phyloP scores from a whole-genome alignment of 139 green algal species.

The Closterium sp. region DNA sequence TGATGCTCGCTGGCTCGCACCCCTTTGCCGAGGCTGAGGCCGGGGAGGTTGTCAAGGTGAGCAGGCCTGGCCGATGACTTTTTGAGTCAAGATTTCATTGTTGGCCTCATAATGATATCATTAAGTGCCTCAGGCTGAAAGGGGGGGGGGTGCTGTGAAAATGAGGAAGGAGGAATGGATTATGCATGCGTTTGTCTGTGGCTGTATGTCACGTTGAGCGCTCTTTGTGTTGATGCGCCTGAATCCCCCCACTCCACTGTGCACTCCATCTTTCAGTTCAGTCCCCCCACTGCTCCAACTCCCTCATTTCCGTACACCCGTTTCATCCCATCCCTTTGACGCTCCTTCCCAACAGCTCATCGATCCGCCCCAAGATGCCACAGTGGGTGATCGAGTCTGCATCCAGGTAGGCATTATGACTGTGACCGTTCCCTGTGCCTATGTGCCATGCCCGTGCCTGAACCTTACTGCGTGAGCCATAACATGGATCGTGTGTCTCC shows the following conservation, averaged over 20 bases:
- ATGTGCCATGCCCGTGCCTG: neutral
- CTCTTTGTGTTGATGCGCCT: neutral
- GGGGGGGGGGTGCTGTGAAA: neutral
- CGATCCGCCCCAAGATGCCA: constrained; percentile 3
- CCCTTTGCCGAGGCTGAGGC: neutral
- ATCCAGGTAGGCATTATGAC: constrained; percentile 13
- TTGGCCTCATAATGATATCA: no score
- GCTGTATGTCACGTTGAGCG: neutral
- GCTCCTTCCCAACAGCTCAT: neutral
- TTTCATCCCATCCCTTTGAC: neutral
- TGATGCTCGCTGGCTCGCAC: constrained; percentile 38
- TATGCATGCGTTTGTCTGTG: neutral
- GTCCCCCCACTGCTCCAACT: neutral
- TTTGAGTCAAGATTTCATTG: no score
- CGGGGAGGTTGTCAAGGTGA: constrained; percentile 27
- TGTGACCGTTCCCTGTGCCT: neutral
- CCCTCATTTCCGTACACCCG: neutral
- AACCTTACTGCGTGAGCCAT: neutral
- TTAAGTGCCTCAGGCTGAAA: neutral
- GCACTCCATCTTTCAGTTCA: neutral
- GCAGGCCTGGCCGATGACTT: no score
- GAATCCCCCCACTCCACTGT: neutral
- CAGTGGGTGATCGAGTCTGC: constrained; percentile 5
- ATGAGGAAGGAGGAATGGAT: neutral
- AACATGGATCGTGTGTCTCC: neutral